Evolutionary conservation across 2,329 filamentous ascomycete species (phyloP).

Genomic region (Cladophialophora immunda): DNA sequence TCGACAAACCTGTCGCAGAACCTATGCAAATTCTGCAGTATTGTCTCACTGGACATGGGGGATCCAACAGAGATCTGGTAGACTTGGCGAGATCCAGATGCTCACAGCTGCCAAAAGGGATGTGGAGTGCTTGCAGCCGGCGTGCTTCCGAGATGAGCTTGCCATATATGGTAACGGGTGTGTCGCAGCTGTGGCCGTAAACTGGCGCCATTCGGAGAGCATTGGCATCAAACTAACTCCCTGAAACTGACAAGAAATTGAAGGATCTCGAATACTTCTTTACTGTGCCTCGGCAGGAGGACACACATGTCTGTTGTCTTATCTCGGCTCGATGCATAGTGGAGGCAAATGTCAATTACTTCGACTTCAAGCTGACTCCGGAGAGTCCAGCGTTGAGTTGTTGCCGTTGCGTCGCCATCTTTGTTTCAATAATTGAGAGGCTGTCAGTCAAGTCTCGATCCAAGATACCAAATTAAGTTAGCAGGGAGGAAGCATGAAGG

Average conservation of each 20-base stretch:
- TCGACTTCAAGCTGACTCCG: background rate
- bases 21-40: too few relatives aligned
- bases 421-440: background rate
- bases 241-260: background rate
- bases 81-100: background rate
- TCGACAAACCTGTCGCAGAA: background rate
- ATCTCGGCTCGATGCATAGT: background rate
- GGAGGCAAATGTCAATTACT: background rate
- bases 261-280: background rate
- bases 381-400: background rate
- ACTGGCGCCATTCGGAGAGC: background rate
- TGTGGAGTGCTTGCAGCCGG: background rate
- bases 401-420: background rate
- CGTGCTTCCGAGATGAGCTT: constrained; percentile 8
- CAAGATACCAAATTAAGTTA: background rate
- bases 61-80: background rate
- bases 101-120: background rate
- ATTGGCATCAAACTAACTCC: background rate
- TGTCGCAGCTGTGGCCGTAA: background rate
- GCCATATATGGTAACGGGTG: background rate
- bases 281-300: background rate
- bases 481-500: too few relatives aligned
- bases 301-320: background rate
- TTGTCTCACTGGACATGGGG: background rate
- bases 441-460: background rate